Conservation (phyloP, 306 rosid species). For the Senna tora region DNA sequence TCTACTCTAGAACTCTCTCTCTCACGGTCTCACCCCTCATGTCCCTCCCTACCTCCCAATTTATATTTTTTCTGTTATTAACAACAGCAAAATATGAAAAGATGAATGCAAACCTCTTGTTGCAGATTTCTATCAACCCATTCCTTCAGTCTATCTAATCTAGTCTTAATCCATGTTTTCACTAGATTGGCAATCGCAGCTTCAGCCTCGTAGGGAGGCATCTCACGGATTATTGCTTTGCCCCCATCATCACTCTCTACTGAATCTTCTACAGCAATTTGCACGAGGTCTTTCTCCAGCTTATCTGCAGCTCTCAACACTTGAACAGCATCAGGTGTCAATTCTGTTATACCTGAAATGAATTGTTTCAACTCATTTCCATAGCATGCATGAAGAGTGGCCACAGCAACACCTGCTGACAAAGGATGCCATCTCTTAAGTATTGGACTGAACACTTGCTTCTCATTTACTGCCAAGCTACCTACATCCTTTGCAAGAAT, state of each 20-base stretch:
- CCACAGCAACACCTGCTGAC: slow-evolving; percentile 96
- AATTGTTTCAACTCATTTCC: slow-evolving; percentile 92
- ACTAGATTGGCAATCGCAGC: slow-evolving; percentile 91
- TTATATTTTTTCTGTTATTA: neutral
- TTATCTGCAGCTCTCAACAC: slow-evolving; percentile 94
- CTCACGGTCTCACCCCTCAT: neutral
- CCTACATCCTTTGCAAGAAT: slow-evolving; percentile 97
- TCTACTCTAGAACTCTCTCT: neutral
- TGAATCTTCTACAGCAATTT: slow-evolving; percentile 91
- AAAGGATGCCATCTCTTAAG: slow-evolving; percentile 94
- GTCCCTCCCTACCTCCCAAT: neutral
- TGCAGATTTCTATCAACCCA: slow-evolving; percentile 95
- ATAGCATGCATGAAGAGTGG: slow-evolving; percentile 92
- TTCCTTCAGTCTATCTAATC: slow-evolving; percentile 87
- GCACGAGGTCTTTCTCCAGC: slow-evolving; percentile 98
- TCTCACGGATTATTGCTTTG: slow-evolving; percentile 96
- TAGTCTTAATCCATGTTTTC: slow-evolving; percentile 84
- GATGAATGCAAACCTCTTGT: slow-evolving; percentile 80
- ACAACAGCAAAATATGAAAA: slow-evolving; percentile 7
- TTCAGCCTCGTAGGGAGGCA: slow-evolving; percentile 98
- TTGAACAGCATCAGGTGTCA: slow-evolving; percentile 97
- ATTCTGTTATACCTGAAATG: slow-evolving; percentile 73
- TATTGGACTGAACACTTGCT: slow-evolving; percentile 86
- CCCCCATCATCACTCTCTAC: slow-evolving; percentile 98
- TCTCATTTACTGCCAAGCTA: slow-evolving; percentile 82